phyloP scores from a whole-genome alignment of 192 early-diverging fungal species.

The Backusella westeae region DNA sequence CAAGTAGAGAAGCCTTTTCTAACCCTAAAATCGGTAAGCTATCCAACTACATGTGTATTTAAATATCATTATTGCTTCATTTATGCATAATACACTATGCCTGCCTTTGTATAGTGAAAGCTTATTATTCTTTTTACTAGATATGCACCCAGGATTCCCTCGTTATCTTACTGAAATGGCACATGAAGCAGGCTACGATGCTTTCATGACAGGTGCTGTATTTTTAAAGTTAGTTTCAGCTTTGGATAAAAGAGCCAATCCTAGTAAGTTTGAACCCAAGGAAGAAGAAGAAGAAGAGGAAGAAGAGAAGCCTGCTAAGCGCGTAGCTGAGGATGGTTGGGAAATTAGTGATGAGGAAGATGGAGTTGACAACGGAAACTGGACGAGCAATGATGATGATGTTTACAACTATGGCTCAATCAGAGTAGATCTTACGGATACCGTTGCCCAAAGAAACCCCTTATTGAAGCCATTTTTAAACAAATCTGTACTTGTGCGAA shows the following conservation, averaged over 20 bases:
- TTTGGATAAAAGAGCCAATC: slow-evolving; percentile 17
- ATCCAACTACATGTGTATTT: slow-evolving; percentile 21
- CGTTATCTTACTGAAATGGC: slow-evolving; percentile 43
- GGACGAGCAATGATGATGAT: slow-evolving; percentile 9
- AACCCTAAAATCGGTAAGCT: slow-evolving; percentile 45
- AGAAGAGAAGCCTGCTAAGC: not conserved
- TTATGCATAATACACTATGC: slow-evolving; percentile 25
- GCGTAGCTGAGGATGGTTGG: slow-evolving; percentile 12
- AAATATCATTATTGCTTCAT: not conserved
- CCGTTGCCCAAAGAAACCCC: not conserved
- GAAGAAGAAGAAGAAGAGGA: slow-evolving; percentile 9
- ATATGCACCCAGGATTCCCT: slow-evolving; percentile 25
- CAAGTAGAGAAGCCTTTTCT: slow-evolving; percentile 15
- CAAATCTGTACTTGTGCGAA: slow-evolving; percentile 20
- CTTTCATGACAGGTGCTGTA: slow-evolving; percentile 81
- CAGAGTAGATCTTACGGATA: not conserved
- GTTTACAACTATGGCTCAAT: slow-evolving; percentile 23
- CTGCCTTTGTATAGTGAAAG: not conserved
- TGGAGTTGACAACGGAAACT: not conserved
- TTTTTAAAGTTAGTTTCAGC: slow-evolving; percentile 65
- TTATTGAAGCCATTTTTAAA: slow-evolving; percentile 13
- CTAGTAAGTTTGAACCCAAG: not conserved
- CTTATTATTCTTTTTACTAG: slow-evolving; percentile 15
- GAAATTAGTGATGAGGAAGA: slow-evolving; percentile 22
- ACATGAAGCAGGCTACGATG: slow-evolving; percentile 96